Evolutionary conservation across 1,284 basidiomycete genomes (phyloP).

Genomic region (Cutaneotrichosporon cutaneum): DNA sequence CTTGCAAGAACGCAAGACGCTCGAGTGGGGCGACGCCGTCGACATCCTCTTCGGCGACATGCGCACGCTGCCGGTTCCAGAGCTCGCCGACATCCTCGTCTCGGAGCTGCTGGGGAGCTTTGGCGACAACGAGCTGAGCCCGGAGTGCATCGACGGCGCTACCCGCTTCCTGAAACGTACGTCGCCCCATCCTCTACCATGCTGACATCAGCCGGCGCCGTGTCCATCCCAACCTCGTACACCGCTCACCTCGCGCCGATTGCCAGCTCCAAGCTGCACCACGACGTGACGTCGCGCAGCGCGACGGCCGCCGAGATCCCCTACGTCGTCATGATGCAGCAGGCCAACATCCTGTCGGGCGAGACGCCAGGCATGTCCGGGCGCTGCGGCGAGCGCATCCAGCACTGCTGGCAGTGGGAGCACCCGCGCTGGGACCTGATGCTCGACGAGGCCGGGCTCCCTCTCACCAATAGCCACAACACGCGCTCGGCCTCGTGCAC

Average conservation of each 20-base stretch:
- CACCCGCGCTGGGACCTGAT: slow-evolving; percentile 81
- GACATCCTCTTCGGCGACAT: slow-evolving; percentile 89
- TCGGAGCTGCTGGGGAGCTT: slow-evolving; percentile 96
- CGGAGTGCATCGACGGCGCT: slow-evolving; percentile 95
- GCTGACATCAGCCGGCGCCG: slow-evolving; percentile 67
- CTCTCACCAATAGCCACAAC: slow-evolving; percentile 85
- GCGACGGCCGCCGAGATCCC: slow-evolving; percentile 79
- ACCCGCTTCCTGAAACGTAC: slow-evolving; percentile 82
- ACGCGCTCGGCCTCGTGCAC: slow-evolving; percentile 72
- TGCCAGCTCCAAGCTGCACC: slow-evolving; percentile 86
- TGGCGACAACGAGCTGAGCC: slow-evolving; percentile 97
- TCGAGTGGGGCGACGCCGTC: slow-evolving; percentile 82
- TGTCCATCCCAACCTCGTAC: slow-evolving; percentile 95
- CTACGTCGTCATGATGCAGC: slow-evolving; percentile 97
- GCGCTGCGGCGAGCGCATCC: slow-evolving; percentile 75
- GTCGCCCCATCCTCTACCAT: slow-evolving; percentile 39
- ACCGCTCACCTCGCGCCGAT: slow-evolving; percentile 91
- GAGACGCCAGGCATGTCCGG: slow-evolving; percentile 58
- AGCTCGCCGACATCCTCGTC: slow-evolving; percentile 88
- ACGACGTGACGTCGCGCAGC: slow-evolving; percentile 60
- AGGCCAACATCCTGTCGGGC: slow-evolving; percentile 81
- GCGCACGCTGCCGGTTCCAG: slow-evolving; percentile 75
- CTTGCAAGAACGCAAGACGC: slow-evolving; percentile 74
- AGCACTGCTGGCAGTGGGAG: slow-evolving; percentile 97
- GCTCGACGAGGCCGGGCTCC: slow-evolving; percentile 69